phyloP scores from a whole-genome alignment of 2,329 filamentous ascomycete species.

The Lachnellula hyalina region DNA sequence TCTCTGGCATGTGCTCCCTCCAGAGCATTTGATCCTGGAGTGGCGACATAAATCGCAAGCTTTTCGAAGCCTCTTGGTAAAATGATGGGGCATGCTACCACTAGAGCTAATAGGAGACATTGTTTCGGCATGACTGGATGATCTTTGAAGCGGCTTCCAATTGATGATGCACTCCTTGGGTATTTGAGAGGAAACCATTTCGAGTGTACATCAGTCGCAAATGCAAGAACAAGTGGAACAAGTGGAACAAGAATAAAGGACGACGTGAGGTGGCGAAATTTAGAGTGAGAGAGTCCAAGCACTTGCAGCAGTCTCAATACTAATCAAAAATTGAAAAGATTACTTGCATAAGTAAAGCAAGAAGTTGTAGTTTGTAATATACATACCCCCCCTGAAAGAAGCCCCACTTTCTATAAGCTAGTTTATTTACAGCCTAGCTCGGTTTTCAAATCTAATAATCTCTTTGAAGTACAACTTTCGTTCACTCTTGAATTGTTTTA shows the following conservation, averaged over 20 bases:
- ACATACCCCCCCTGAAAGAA: no score
- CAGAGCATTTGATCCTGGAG: background rate
- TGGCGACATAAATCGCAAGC: constrained; percentile 1
- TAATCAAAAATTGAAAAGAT: background rate
- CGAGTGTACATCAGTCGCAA: background rate
- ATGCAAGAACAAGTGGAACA: background rate
- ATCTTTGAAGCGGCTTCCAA: background rate
- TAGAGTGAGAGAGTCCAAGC: background rate
- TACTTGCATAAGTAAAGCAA: no score
- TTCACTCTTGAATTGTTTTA: no score
- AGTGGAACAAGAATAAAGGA: background rate
- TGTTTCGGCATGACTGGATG: background rate
- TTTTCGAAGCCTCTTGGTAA: background rate
- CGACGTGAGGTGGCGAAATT: background rate
- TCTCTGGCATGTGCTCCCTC: background rate
- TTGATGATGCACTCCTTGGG: background rate
- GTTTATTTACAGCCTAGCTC: no score
- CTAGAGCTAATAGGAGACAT: background rate
- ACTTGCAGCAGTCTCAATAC: background rate
- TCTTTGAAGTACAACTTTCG: no score
- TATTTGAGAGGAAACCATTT: background rate
- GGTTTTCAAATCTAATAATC: no score
- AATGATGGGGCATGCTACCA: background rate
- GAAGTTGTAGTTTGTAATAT: no score
- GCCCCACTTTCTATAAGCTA: no score